Base-by-base conservation (phyloP, 371 early-diverging fungal species). In the Basidiobolus meristosporus region DNA sequence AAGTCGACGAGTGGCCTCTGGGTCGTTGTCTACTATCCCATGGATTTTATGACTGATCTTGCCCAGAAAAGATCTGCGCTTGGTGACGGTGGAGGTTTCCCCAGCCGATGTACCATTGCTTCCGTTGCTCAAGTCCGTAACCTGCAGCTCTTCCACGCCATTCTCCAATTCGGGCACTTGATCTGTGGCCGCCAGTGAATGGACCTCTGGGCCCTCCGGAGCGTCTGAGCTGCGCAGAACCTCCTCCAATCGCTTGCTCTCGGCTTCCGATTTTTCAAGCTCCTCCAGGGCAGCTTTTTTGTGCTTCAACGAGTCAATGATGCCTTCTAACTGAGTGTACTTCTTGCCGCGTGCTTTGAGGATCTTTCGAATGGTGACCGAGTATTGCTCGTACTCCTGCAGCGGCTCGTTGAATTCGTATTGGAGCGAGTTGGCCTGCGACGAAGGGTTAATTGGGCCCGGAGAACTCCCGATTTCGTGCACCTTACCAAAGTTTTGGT, bases 11-110 rank as follows among this genome's bases (percentile, higher is more conserved):
- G 89, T 81, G 12, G 77, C 74, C 40, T 86, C 89, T 1, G 92
- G 92, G 51, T 95, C 90, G 4, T 85, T 86, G 59, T 92, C 96
- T 50, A 91, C 83, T 36, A 95, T 72, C 1, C 88, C 84, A 47
- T 82, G 78, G 16, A 82, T 51, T 6, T 78, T 77, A 42, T 80
- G 73, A 3, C 82, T 75, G 2, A 77, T 53, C 7, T n/a, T n/a
- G n/a, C n/a, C n/a, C n/a, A n/a, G n/a, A n/a, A n/a, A n/a, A n/a
- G n/a, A n/a, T n/a, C n/a, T n/a, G n/a, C n/a, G n/a, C n/a, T n/a
- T n/a, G n/a, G n/a, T n/a, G n/a, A n/a, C n/a, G n/a, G n/a, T n/a
- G n/a, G n/a, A n/a, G n/a, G n/a, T n/a, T n/a, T n/a, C n/a, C n/a
- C n/a, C n/a, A n/a, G n/a, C n/a, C n/a, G n/a, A n/a, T n/a, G n/a